These are phyloP conservation scores for Pterothamnion heteromorphum DNA, from an alignment of 31 red algal genomes.

Conservation along the genomic window DNA sequence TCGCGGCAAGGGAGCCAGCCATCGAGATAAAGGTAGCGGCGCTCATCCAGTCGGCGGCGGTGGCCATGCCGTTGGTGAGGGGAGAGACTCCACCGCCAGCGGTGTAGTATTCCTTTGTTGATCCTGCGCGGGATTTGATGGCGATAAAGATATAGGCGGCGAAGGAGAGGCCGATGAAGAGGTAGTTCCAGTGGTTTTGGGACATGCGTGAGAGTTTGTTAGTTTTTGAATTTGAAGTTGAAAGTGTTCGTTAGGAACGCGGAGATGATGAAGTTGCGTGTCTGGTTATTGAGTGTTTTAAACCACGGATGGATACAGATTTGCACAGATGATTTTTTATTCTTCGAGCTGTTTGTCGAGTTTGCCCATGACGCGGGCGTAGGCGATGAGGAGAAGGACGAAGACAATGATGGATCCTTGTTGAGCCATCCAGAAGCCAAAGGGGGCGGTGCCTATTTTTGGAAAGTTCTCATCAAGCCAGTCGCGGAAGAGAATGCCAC, in stretches of 20 bases:
- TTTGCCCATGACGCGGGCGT: neutral
- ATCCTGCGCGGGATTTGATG: slow-evolving; percentile 23
- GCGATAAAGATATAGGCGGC: slow-evolving; percentile 37
- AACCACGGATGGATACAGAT: no score
- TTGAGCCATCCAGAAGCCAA: slow-evolving; percentile 47
- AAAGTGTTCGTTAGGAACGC: no score
- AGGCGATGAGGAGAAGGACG: slow-evolving; percentile 3
- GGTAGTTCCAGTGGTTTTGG: neutral
- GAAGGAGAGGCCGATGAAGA: slow-evolving; percentile 10
- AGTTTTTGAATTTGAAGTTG: neutral
- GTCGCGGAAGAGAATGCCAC: slow-evolving; percentile 30
- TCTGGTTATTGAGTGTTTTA: no score
- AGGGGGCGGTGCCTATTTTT: neutral
- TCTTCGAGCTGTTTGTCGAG: slow-evolving; percentile 10
- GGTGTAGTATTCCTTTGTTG: slow-evolving; percentile 31
- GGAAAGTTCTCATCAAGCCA: neutral
- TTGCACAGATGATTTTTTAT: no score
- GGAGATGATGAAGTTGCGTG: no score
- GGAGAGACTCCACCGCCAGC: slow-evolving; percentile 41
- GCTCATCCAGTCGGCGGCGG: slow-evolving; percentile 44
- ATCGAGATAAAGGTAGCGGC: slow-evolving; percentile 47
- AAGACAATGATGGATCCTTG: slow-evolving; percentile 40
- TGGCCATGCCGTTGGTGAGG: slow-evolving; percentile 43
- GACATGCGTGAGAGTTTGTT: neutral
- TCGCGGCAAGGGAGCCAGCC: neutral